phyloP scores from a whole-genome alignment of 352 stramenopile genomes.

The Nothophytophthora sp. region DNA sequence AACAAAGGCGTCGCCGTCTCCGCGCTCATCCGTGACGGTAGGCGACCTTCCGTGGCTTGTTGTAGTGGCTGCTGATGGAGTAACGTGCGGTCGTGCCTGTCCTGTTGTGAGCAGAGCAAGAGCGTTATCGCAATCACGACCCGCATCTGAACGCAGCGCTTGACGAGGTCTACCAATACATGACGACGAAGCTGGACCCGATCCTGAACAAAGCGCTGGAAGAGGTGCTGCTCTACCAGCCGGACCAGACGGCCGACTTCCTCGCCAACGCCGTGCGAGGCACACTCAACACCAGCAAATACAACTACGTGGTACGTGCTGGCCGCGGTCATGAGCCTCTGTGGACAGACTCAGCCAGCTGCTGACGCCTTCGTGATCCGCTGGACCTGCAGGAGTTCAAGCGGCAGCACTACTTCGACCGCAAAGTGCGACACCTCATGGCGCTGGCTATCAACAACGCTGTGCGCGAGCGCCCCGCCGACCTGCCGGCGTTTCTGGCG shows the following conservation, averaged over 20 bases:
- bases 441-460: constrained; percentile 61
- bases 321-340: not conserved
- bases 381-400: constrained; percentile 67
- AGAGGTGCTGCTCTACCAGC: constrained; percentile 71
- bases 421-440: constrained; percentile 76
- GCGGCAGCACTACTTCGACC: constrained; percentile 73
- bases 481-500: constrained; percentile 51
- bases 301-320: constrained; percentile 66
- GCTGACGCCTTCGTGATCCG: too few species aligned
- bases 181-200: constrained; percentile 64
- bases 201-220: constrained; percentile 66
- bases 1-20: constrained; percentile 58
- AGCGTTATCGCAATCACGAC: constrained; percentile 57
- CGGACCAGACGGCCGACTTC: constrained; percentile 73
- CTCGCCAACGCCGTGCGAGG: constrained; percentile 63
- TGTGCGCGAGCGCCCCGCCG: constrained; percentile 59
- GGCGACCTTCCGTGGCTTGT: not conserved
- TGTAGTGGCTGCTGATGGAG: too few species aligned
- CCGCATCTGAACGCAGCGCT: constrained; percentile 45
- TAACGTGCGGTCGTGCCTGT: not conserved
- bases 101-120: constrained; percentile 60
- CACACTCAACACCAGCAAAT: constrained; percentile 72
- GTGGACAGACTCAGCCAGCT: not conserved
- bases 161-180: constrained; percentile 71
- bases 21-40: constrained; percentile 57